phyloP scores from a whole-genome alignment of 1,139 yeast species.

The Debaryomycetaceae sp. region DNA sequence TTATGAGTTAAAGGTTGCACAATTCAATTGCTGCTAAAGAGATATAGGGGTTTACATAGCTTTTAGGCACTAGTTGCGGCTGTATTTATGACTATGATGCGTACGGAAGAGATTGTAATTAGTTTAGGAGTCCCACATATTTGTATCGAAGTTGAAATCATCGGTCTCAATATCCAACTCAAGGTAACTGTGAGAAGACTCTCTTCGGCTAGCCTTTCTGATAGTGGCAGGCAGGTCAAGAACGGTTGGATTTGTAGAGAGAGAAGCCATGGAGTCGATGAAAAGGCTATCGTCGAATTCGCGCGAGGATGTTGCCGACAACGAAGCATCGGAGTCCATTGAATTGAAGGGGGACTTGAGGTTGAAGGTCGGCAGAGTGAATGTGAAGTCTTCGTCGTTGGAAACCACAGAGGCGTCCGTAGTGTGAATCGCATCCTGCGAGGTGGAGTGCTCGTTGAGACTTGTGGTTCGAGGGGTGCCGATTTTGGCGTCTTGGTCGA shows the following conservation, averaged over 20 bases:
- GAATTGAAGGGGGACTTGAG: conserved; percentile 2
- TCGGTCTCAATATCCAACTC: not conserved
- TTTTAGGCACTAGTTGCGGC: no score
- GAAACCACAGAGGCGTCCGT: not conserved
- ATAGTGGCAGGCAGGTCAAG: conserved; percentile 5
- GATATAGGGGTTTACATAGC: no score
- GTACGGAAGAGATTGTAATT: no score
- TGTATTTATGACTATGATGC: no score
- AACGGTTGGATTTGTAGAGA: conserved; percentile 17
- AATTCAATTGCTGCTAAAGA: no score
- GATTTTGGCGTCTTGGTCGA: not conserved
- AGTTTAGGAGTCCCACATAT: not conserved
- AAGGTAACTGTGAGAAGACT: not conserved
- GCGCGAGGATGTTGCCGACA: conserved; percentile 10
- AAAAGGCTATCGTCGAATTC: conserved; percentile 11
- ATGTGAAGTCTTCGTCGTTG: conserved; percentile 6
- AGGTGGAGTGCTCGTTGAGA: not conserved
- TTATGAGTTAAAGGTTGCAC: not conserved
- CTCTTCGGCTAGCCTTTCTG: not conserved
- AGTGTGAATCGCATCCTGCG: not conserved
- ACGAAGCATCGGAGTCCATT: conserved; percentile 5
- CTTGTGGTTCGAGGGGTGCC: not conserved
- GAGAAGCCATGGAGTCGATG: conserved; percentile 19
- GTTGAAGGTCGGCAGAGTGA: conserved; percentile 4
- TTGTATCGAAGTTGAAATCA: not conserved